Base-by-base conservation (phyloP, 2,329 filamentous ascomycete genomes). In the Apiospora hydei region DNA sequence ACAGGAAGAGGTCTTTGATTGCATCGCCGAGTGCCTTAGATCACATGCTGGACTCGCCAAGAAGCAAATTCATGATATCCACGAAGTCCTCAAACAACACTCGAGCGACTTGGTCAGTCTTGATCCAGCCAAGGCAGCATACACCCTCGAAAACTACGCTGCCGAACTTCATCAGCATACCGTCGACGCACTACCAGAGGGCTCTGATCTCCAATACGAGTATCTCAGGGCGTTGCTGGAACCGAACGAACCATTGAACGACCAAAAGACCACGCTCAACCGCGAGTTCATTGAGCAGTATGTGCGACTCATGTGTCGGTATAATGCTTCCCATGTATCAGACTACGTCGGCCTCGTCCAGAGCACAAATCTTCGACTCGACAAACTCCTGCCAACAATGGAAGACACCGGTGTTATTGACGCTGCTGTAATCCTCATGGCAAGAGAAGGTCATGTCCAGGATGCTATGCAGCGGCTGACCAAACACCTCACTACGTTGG, bases 361-460 rank as follows among this genome's bases (percentile, higher is more conserved):
- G 76, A 91, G 92, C 3, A 91, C 92, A 14, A 92, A 98, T 79
- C 84, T 99, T 41, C 89, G 91, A 34, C 87, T 99, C 0, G 93
- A 96, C 16, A 88, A 91, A 70, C 87, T 99, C 0, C 86, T 99
- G 10, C 95, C 95, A 4, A 91, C 92, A 0, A 94, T 99, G 87
- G 97, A 99, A 81, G 90, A 93, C 74, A 95, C 92, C 57, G 95
- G 95, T 0, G 94, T 96, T 6, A 90, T 99, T 66, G 96, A 99
- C 83, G 97, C 95, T 5, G 96, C 95, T 0, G 94, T 99, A 8
- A 90, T 98, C 1, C 86, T 99, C 13, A 93, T 99, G 88, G 94
- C 94, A 51, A 90, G 94, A 72, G 95, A 98, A 79, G 96, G 97
- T 0, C 91, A 96, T 77, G 88, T 96, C 16, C 89, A 90, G 73